Evolutionary conservation across 2,329 filamentous ascomycete species (phyloP).

Genomic region (Pseudocercospora eumusae): DNA sequence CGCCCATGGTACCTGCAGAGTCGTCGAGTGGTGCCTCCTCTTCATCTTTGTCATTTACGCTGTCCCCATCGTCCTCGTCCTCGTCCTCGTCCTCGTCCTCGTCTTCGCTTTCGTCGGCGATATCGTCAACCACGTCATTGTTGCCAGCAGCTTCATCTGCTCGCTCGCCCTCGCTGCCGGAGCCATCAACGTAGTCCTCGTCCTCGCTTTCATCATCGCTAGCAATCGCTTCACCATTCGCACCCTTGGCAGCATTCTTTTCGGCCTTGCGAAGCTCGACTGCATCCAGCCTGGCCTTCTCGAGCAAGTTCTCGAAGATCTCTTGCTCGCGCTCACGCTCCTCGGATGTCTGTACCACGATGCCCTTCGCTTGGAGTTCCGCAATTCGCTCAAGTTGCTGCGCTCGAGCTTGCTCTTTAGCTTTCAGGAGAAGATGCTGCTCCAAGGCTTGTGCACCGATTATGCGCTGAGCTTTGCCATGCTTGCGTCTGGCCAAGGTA

Average conservation of each 20-base stretch:
- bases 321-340: conserved; percentile 80
- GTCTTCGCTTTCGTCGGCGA: conserved; percentile 29
- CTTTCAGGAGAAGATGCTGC: conserved; percentile 66
- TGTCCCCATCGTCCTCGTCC: conserved; percentile 35
- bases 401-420: conserved; percentile 74
- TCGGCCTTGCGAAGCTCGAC: conserved; percentile 77
- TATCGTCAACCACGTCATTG: conserved; percentile 26
- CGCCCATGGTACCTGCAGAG: conserved; percentile 20
- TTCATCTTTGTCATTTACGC: conserved; percentile 28
- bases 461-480: conserved; percentile 59
- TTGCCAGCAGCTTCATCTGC: background rate
- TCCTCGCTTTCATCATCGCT: conserved; percentile 61
- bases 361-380: conserved; percentile 74
- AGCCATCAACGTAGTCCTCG: conserved; percentile 42
- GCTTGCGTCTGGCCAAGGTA: conserved; percentile 55
- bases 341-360: conserved; percentile 80
- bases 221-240: conserved; percentile 49
- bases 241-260: conserved; percentile 67
- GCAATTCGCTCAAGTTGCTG: conserved; percentile 78
- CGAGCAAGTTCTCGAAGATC: conserved; percentile 83
- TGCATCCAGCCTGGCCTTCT: conserved; percentile 78
- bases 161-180: conserved; percentile 27
- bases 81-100: conserved; percentile 33
- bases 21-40: conserved; percentile 19
- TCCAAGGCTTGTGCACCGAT: conserved; percentile 74